Percentiles rank a stretch among this genome's conserved stretches.
Conservation (phyloP, 768 basidiomycete genomes). For the Trametes villosa region DNA sequence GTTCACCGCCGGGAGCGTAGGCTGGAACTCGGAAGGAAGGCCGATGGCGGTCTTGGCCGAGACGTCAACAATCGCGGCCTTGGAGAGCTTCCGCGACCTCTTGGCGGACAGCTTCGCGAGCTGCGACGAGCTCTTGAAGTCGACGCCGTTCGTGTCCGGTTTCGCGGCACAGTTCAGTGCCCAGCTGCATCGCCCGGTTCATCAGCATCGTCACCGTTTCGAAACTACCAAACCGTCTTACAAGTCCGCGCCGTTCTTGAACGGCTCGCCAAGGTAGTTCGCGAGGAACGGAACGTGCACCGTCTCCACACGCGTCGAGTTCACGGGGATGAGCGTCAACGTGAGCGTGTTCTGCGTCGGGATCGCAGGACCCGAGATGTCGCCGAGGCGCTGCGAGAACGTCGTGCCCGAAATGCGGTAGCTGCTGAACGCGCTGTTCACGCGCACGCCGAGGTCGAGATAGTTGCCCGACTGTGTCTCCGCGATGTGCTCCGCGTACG, state of each 20-base stretch:
- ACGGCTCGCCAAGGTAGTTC: slow-evolving; percentile 47
- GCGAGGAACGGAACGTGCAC: slow-evolving; percentile 59
- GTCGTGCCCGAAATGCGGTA: slow-evolving; percentile 46
- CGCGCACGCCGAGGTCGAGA: slow-evolving; percentile 63
- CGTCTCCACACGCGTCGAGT: slow-evolving; percentile 51
- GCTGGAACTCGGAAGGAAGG: slow-evolving; percentile 52
- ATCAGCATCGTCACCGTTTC: background rate
- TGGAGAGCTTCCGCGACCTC: slow-evolving; percentile 34
- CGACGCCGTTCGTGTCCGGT: slow-evolving; percentile 53
- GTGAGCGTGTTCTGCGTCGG: slow-evolving; percentile 51
- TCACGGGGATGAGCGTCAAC: slow-evolving; percentile 50
- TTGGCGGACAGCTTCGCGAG: slow-evolving; percentile 5
- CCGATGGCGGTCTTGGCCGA: slow-evolving; percentile 44
- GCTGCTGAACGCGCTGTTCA: slow-evolving; percentile 65
- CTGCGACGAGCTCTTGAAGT: slow-evolving; percentile 31
- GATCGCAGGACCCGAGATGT: slow-evolving; percentile 56
- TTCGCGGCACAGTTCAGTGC: slow-evolving; percentile 59
- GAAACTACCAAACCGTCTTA: slow-evolving; percentile 32
- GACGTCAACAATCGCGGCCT: slow-evolving; percentile 44
- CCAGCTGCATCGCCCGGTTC: slow-evolving; percentile 47
- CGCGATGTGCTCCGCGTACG: slow-evolving; percentile 61
- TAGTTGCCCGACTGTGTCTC: slow-evolving; percentile 64
- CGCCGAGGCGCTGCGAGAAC: slow-evolving; percentile 64
- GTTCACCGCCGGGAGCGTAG: slow-evolving; percentile 47
- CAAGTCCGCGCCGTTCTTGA: slow-evolving; percentile 58